Conservation (phyloP, 331 rosid genomes). For the Malus hybrid region DNA sequence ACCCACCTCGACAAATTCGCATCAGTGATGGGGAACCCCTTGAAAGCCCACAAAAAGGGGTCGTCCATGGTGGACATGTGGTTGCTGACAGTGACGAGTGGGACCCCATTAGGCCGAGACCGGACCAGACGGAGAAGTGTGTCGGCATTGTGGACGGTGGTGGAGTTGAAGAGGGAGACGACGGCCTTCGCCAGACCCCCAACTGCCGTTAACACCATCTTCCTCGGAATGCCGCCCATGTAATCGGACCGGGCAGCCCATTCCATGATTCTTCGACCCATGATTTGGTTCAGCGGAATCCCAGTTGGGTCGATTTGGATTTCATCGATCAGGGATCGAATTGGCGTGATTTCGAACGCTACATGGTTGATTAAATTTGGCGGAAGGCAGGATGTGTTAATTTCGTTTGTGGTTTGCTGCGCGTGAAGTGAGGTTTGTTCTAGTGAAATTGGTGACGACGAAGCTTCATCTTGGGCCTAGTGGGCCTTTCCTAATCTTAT, state of each 20-base stretch:
- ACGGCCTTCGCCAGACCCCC: conserved; percentile 61
- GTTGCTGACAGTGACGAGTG: conserved; percentile 88
- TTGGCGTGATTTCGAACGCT: neutral
- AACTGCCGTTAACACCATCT: conserved; percentile 44
- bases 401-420: neutral
- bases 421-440: neutral
- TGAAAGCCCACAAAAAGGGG: conserved; percentile 82
- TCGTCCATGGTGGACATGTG: conserved; percentile 98
- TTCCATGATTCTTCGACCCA: conserved; percentile 62
- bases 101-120: conserved; percentile 58
- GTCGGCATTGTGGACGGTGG: conserved; percentile 67
- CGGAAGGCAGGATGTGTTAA: neutral
- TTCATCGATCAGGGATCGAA: neutral
- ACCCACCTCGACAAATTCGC: conserved; percentile 64
- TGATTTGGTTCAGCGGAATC: neutral
- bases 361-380: neutral
- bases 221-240: conserved; percentile 60
- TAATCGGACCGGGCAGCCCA: conserved; percentile 64
- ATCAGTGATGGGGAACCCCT: conserved; percentile 59
- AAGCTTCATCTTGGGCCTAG: neutral
- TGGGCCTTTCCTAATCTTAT: neutral
- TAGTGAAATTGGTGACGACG: neutral
- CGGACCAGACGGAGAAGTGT: conserved; percentile 59
- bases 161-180: conserved; percentile 53
- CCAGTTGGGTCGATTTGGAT: neutral